A percentile compares a stretch with the other conserved stretches of the same genome.
phyloP scores from a whole-genome alignment of 805 yeast genomes.

The Yarrowia yakushimensis region DNA sequence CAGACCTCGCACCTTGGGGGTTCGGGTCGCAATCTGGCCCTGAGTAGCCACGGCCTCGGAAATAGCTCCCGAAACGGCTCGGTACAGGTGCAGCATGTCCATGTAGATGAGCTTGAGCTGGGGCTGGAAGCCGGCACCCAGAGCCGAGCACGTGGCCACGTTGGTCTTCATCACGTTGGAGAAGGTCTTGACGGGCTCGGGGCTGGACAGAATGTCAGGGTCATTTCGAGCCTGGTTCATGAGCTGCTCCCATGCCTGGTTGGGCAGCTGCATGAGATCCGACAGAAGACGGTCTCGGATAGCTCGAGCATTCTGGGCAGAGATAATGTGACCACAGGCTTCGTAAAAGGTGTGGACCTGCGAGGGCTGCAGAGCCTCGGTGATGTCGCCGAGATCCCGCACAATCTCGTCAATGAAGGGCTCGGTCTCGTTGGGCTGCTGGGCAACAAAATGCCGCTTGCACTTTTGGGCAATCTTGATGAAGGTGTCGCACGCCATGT shows the following conservation, averaged over 20 bases:
- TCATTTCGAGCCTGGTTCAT: constrained; percentile 80
- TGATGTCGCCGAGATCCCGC: constrained; percentile 73
- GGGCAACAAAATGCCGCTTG: constrained; percentile 88
- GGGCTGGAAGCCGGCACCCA: constrained; percentile 86
- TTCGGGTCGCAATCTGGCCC: constrained; percentile 87
- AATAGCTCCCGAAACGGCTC: constrained; percentile 83
- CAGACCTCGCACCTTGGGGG: constrained; percentile 91
- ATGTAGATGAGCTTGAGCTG: constrained; percentile 84
- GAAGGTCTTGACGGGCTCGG: constrained; percentile 84
- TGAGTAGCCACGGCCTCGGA: constrained; percentile 73
- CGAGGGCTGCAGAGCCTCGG: constrained; percentile 92
- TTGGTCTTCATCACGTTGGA: constrained; percentile 94
- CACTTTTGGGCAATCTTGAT: constrained; percentile 94
- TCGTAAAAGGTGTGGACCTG: constrained; percentile 97
- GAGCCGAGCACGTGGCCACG: constrained; percentile 88
- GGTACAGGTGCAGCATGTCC: constrained; percentile 85
- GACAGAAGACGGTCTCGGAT: constrained; percentile 66
- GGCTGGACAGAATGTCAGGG: constrained; percentile 69
- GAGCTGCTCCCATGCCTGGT: constrained; percentile 90
- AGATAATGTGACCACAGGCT: constrained; percentile 91
- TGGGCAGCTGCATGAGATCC: constrained; percentile 87
- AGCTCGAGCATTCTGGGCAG: constrained; percentile 73
- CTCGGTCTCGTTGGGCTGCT: constrained; percentile 77
- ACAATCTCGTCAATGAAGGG: constrained; percentile 92
- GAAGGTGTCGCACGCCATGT: constrained; percentile 99